Evolutionary conservation across 1,284 basidiomycete genomes (phyloP).

Genomic region (Leccinum angustisporum): DNA sequence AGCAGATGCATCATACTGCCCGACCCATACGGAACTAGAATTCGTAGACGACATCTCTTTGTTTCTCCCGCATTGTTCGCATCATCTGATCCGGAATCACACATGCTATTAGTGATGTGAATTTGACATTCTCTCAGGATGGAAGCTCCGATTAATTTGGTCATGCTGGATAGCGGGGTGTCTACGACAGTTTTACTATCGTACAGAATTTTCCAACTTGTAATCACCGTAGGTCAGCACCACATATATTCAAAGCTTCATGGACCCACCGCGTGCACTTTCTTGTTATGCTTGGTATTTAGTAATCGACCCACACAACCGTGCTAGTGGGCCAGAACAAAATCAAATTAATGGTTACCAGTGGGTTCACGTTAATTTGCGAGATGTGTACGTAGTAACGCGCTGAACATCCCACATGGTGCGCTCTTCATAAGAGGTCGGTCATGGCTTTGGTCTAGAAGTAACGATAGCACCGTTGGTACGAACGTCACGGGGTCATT

Average conservation of each 20-base stretch:
- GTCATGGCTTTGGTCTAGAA: not conserved
- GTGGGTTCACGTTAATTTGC: not conserved
- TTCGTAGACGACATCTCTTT: conserved; percentile 3
- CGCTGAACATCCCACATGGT: not conserved
- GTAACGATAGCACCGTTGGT: not conserved
- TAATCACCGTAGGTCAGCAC: conserved; percentile 8
- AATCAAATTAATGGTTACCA: not conserved
- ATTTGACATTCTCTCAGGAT: not conserved
- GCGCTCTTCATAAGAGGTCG: not conserved
- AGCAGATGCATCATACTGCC: conserved; percentile 1
- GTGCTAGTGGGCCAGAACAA: not conserved
- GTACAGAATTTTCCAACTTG: not conserved
- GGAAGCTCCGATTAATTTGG: not conserved
- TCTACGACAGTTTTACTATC: not conserved
- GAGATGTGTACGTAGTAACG: not conserved
- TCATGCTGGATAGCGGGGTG: not conserved
- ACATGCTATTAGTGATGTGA: not conserved
- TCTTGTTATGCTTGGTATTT: not conserved
- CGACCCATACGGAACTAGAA: conserved; percentile 5
- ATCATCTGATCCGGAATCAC: conserved; percentile 2
- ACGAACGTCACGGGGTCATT: too few relatives aligned
- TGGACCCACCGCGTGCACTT: not conserved
- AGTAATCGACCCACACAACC: not conserved
- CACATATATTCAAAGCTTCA: not conserved
- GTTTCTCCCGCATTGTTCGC: conserved; percentile 1